Evolutionary conservation across 2,329 filamentous ascomycete species (phyloP).

Genomic region (Colletotrichum eremochloae): DNA sequence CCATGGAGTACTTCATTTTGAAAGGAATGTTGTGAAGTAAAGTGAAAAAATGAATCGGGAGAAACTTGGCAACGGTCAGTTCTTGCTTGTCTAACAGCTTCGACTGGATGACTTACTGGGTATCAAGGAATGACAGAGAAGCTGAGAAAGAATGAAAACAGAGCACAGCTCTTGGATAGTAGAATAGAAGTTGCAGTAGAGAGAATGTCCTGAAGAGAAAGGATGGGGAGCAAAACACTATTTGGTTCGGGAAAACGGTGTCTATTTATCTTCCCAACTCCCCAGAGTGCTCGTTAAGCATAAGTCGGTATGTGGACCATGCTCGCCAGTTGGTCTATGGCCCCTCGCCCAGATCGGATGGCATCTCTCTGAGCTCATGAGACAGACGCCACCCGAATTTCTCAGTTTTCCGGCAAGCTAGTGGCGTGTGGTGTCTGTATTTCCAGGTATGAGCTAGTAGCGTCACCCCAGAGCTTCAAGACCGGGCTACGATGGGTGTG

Average conservation of each 20-base stretch:
- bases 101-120: slow-evolving; percentile 22
- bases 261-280: slow-evolving; percentile 31
- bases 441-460: slow-evolving; percentile 16
- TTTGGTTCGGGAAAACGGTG: slow-evolving; percentile 17
- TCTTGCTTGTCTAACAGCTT: too few species aligned
- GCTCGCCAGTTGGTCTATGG: not conserved
- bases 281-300: slow-evolving; percentile 24
- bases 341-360: slow-evolving; percentile 20
- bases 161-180: slow-evolving; percentile 48
- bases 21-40: slow-evolving; percentile 24
- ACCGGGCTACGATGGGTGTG: slow-evolving; percentile 18
- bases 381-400: slow-evolving; percentile 26
- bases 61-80: slow-evolving; percentile 23
- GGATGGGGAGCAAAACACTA: slow-evolving; percentile 25
- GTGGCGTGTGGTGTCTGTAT: slow-evolving; percentile 10
- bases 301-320: slow-evolving; percentile 20
- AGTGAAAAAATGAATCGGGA: slow-evolving; percentile 7
- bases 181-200: slow-evolving; percentile 34
- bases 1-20: slow-evolving; percentile 49
- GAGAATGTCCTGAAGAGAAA: slow-evolving; percentile 37
- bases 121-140: slow-evolving; percentile 41
- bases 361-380: slow-evolving; percentile 30
- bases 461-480: slow-evolving; percentile 21
- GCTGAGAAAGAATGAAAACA: slow-evolving; percentile 44
- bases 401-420: slow-evolving; percentile 15